Evolutionary conservation across 768 basidiomycete genomes (phyloP), one percentile per base, ranked within the genome.

Genomic region (Gloeophyllum trabeum): DNA sequence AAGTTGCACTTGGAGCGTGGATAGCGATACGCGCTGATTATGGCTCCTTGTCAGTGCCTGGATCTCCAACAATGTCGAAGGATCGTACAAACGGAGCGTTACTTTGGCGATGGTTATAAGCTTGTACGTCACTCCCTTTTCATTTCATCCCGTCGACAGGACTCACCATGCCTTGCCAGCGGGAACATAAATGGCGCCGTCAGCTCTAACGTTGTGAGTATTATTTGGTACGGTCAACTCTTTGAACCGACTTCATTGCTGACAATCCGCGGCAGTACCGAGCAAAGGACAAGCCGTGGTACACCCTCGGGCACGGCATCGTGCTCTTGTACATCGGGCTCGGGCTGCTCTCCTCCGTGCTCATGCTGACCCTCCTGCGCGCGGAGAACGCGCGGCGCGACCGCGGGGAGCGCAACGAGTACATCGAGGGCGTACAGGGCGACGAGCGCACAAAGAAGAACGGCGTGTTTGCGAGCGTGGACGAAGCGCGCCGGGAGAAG

Each of bases 131-230:
- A 10, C 22, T 24, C n/a, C 25, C 18, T 41, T 19, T 24, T 7
- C 14, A 20, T 16, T n/a, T 39, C 7, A 6, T 7, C 12, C 7
- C 24, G 32, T n/a, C n/a, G n/a, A n/a, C n/a, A 30, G 20, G 10
- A 32, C 21, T 44, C 5, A 43, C 39, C 39, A 32, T 35, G 16
- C 21, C 26, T 18, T 42, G 22, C 19, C 43, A 81, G 78, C 48
- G 81, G 81, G 5, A 84, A 84, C 54, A 61, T 84, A 40, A 81
- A 83, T 52, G 82, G 81, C 16, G 81, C 79, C n/a, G 75, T 87
- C 32, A 76, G 75, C 53, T 82, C 80, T 14, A 84, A 85, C 50
- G 73, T 87, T 25, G 78, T 79, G 58, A 49, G 78, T 70, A 24
- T n/a, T 35, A 19, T n/a, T 25, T 42, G 24, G 24, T 35, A 23